Evolutionary conservation across 2,329 filamentous ascomycete genomes (phyloP), one percentile per base, ranked within the genome.

Genomic region (Stemphylium vesicarium): DNA sequence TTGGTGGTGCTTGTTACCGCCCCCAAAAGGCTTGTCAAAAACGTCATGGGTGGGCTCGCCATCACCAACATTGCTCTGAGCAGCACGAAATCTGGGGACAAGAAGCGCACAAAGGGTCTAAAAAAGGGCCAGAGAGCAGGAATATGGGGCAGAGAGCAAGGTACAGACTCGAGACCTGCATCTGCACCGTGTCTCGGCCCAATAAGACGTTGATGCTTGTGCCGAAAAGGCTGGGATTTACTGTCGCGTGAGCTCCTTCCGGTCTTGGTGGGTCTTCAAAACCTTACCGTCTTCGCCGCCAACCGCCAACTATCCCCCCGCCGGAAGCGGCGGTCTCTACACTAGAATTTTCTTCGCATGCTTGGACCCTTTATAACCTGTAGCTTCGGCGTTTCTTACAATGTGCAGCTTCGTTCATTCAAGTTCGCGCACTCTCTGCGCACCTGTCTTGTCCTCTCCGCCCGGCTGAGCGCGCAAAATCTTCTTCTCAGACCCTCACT

Each of bases 321-420:
- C 53, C 56, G 53, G 57, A 65, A 45, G 58, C 60, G 60, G 62
- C 58, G 39, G 57, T 50, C 46, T 54, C 26, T 56, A 60, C 59
- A 59, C 56, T 63, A 64, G 59, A 65, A 64, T 59, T 62, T 60
- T 65, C 63, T 59, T 58, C 29, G 12, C 26, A 31, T 45, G 36
- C 35, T 37, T 45, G 56, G 41, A 35, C 57, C 50, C 57, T 56
- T 66, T 68, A 65, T 67, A 69, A 63, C 29, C 51, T 40, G 37
- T 43, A 36, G 43, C 29, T n/a, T 22, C 31, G 37, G 16, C 22
- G 18, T 37, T n/a, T 53, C 22, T 15, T 39, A 26, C 16, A 31
- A 52, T 56, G 47, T 22, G 22, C 52, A 59, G 41, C 54, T 56
- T 53, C 31, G 53, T 44, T 45, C 29, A 39, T 15, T 42, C 49